These are phyloP conservation scores for Pulveroboletus sp. DNA, from an alignment of 1,284 basidiomycete genomes.

Conservation along the genomic window DNA sequence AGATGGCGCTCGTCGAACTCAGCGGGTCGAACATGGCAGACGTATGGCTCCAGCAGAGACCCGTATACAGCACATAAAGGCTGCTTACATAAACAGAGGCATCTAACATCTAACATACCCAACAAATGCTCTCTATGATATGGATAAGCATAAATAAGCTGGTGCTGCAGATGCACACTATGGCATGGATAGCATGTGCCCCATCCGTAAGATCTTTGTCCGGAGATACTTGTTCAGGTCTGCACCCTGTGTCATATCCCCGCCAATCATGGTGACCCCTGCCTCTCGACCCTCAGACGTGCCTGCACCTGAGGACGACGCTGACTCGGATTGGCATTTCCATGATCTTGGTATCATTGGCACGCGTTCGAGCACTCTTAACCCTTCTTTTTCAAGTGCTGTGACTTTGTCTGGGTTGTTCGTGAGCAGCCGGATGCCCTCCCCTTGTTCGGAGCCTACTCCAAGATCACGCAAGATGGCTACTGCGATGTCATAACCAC, in stretches of 20 bases:
- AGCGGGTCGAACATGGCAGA: constrained; percentile 52
- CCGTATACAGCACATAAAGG: neutral
- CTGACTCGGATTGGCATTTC: constrained; percentile 36
- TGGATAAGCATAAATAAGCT: no score
- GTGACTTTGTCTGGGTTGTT: constrained; percentile 98
- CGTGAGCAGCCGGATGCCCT: constrained; percentile 82
- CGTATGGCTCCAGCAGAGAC: neutral
- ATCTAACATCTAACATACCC: no score
- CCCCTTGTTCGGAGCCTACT: constrained; percentile 54
- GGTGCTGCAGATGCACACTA: no score
- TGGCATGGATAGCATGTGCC: constrained; percentile 72
- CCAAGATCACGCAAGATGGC: constrained; percentile 90
- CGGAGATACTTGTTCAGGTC: constrained; percentile 95
- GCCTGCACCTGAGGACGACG: constrained; percentile 16
- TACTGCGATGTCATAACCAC: constrained; percentile 88
- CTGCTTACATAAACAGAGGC: constrained; percentile 23
- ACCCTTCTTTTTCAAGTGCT: constrained; percentile 81
- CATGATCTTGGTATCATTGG: constrained; percentile 95
- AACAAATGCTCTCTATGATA: no score
- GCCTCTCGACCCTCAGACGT: constrained; percentile 44
- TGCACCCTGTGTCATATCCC: constrained; percentile 73
- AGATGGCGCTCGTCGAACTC: constrained; percentile 44
- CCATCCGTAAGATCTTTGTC: constrained; percentile 96
- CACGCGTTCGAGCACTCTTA: constrained; percentile 81
- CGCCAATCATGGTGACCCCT: constrained; percentile 86